Conservation (phyloP, 352 stramenopile species). For the Pythium sukuiense region DNA sequence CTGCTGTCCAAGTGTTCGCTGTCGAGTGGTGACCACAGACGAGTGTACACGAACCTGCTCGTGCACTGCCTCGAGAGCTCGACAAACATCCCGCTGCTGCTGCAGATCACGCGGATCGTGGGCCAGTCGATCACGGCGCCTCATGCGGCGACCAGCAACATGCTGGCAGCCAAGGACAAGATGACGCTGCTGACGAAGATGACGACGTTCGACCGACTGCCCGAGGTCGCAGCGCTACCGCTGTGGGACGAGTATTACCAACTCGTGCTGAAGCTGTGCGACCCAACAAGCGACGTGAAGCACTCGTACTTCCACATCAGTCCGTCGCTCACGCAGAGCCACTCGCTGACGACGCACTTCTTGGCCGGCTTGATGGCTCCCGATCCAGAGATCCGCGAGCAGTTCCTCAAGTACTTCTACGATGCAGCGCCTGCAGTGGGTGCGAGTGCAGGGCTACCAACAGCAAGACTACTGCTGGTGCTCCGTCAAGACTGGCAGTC, state of each 20-base stretch:
- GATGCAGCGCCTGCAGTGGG: conserved; percentile 27
- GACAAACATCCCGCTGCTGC: conserved; percentile 76
- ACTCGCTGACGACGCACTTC: conserved; percentile 76
- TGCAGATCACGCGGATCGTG: conserved; percentile 84
- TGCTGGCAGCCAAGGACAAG: conserved; percentile 88
- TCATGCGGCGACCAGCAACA: conserved; percentile 38
- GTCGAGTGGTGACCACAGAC: conserved; percentile 61
- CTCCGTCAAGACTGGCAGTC: conserved; percentile 86
- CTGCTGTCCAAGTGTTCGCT: conserved; percentile 84
- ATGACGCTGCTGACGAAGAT: conserved; percentile 88
- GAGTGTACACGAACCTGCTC: conserved; percentile 81
- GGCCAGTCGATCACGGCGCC: conserved; percentile 51
- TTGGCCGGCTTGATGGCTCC: conserved; percentile 79
- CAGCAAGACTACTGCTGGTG: conserved; percentile 61
- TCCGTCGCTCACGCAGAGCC: conserved; percentile 48
- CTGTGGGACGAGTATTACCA: conserved; percentile 81
- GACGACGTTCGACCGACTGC: conserved; percentile 80
- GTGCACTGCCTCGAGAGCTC: conserved; percentile 87
- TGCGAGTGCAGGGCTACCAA: conserved; percentile 30
- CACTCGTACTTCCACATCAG: conserved; percentile 73
- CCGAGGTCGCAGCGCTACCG: conserved; percentile 82
- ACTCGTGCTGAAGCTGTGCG: conserved; percentile 75
- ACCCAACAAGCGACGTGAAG: conserved; percentile 55
- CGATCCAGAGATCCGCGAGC: conserved; percentile 52
- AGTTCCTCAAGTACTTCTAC: conserved; percentile 80